Evolutionary conservation across 805 yeast genomes (phyloP), one percentile per base, ranked within the genome.

Genomic region (Metschnikowia lachancei): DNA sequence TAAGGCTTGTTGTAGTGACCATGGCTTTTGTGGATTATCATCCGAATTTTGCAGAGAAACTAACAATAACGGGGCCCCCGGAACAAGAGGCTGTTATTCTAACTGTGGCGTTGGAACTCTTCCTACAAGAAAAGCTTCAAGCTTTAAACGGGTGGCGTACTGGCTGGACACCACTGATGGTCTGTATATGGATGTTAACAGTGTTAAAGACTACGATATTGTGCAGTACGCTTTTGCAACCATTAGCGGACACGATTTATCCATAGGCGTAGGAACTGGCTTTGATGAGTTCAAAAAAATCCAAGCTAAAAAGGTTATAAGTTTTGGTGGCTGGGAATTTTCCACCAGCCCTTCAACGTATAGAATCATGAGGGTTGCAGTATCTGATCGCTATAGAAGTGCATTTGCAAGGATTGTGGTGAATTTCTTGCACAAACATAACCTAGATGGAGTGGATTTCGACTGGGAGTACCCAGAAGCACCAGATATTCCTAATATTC

Each of bases 381-480:
- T 36, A 3, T 36, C 38, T 4, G 38, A 36, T 13, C 10, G n/a
- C n/a, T 8, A 36, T n/a, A 14, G 38, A 11, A 17, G n/a, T 17
- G 20, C 4, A 7, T 36, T 36, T 36, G 38, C 38, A 2, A 19
- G 38, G 16, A 36, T 20, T 3, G 38, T 36, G 26, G 38, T 36
- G 14, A 29, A 12, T 17, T 36, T 36, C 18, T 6, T 36, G 29
- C 26, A 36, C 12, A 19, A n/a, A 2, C 12, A 20, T 13, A 13
- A 20, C 14, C 13, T 36, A 6, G 38, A 36, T 22, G 38, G 38
- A 6, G 38, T 36, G 9, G 29, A 36, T 20, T 36, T 36, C 13
- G 38, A 36, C 17, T 36, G 38, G 38, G 38, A 36, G 29, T 36
- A 20, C 12, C 38, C 38, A 13, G 38, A 36, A 36, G 38, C 38